Evolutionary conservation across 139 green algal genomes (phyloP).

Genomic region (Picochlorum costavermella): DNA sequence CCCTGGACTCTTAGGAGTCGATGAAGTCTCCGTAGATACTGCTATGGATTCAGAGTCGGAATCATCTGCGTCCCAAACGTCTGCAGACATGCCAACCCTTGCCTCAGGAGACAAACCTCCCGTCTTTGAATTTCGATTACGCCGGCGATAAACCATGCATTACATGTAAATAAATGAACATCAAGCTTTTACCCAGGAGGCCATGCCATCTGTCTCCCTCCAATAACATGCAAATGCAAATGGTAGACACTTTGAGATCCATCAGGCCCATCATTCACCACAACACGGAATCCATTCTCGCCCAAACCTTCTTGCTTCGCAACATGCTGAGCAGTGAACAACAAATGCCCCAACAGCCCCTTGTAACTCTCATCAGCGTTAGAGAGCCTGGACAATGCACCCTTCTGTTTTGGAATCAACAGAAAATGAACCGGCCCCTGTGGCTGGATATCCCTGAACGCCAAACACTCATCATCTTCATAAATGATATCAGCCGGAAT

Average conservation of each 20-base stretch:
- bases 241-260: constrained; percentile 86
- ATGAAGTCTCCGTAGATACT: background rate
- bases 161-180: too few species aligned
- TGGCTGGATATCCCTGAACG: constrained; percentile 88
- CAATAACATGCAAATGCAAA: constrained; percentile 80
- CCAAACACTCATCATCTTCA: constrained; percentile 84
- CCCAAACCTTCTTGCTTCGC: constrained; percentile 54
- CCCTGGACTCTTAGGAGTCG: constrained; percentile 22
- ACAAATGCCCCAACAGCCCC: constrained; percentile 76
- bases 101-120: too few species aligned
- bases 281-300: constrained; percentile 72
- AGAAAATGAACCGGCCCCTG: constrained; percentile 87
- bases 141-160: too few species aligned
- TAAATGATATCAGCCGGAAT: constrained; percentile 87
- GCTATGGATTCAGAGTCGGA: background rate
- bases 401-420: constrained; percentile 78
- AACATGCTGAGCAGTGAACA: constrained; percentile 76
- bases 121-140: too few species aligned
- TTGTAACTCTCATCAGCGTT: constrained; percentile 71
- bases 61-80: too few species aligned
- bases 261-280: constrained; percentile 82
- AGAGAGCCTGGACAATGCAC: constrained; percentile 67
- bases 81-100: too few species aligned
- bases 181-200: constrained; percentile 46
- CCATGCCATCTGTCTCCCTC: constrained; percentile 70